These are phyloP conservation scores for Penicillium nordicum DNA, from an alignment of 2,329 filamentous ascomycete genomes.

Conservation along the genomic window DNA sequence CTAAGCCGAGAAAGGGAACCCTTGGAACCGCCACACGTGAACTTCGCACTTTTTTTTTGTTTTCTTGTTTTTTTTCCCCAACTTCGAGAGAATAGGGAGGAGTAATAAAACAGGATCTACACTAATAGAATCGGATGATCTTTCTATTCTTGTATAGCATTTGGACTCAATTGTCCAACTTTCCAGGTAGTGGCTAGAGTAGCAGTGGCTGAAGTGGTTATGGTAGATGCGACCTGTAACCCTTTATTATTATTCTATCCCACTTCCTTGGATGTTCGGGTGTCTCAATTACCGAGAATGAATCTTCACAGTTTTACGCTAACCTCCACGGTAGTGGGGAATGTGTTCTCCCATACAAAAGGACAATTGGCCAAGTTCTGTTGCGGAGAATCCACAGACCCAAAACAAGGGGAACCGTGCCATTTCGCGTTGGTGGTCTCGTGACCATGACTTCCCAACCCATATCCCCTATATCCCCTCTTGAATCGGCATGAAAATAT, in stretches of 20 bases:
- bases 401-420: not conserved
- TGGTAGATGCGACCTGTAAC: too few species aligned
- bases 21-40: constrained; percentile 8
- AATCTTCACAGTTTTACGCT: not conserved
- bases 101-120: not conserved
- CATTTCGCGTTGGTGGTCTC: not conserved
- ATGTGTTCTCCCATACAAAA: not conserved
- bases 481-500: not conserved
- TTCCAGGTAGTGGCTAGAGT: not conserved
- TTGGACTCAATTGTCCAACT: not conserved
- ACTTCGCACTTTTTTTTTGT: not conserved
- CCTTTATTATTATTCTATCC: too few species aligned
- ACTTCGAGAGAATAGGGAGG: not conserved
- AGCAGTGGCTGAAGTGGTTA: too few species aligned
- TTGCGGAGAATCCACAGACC: not conserved
- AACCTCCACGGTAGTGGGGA: not conserved
- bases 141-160: not conserved
- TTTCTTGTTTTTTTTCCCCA: not conserved
- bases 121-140: not conserved
- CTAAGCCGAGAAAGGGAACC: constrained; percentile 8
- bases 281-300: not conserved
- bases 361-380: not conserved
- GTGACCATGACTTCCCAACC: not conserved
- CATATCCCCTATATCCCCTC: too few species aligned
- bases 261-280: not conserved